A percentile compares a stretch with the other conserved stretches of the same genome.
phyloP scores from a whole-genome alignment of 2,329 filamentous ascomycete genomes.

The Aspergillus sp. region DNA sequence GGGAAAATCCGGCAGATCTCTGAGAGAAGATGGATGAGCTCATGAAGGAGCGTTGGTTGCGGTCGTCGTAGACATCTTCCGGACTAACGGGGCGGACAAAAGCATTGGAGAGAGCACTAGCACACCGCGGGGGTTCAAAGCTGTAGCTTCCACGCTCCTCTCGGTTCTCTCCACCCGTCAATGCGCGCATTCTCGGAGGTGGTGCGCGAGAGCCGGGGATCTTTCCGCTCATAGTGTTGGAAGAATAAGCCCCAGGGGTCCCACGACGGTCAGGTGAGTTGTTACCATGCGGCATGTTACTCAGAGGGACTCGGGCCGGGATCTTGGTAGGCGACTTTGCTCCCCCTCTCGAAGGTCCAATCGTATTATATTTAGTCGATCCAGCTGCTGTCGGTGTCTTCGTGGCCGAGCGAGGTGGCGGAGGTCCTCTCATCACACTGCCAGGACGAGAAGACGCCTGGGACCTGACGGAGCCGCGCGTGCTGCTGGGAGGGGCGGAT shows the following conservation, averaged over 20 bases:
- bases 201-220: constrained; percentile 58
- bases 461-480: constrained; percentile 21
- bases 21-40: constrained; percentile 42
- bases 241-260: constrained; percentile 40
- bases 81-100: constrained; percentile 62
- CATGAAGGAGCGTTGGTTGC: constrained; percentile 46
- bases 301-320: constrained; percentile 45
- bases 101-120: constrained; percentile 47
- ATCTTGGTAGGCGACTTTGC: constrained; percentile 49
- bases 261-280: constrained; percentile 77
- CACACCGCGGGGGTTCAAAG: constrained; percentile 48
- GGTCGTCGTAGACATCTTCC: constrained; percentile 84
- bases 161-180: constrained; percentile 56
- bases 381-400: constrained; percentile 46
- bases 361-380: constrained; percentile 40
- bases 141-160: constrained; percentile 33
- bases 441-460: constrained; percentile 27
- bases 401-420: constrained; percentile 42
- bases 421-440: constrained; percentile 37
- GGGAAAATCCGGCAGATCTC: constrained; percentile 36
- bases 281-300: constrained; percentile 50
- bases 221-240: constrained; percentile 45
- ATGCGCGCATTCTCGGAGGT: constrained; percentile 88
- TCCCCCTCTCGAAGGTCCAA: constrained; percentile 26
- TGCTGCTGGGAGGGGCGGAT: constrained; percentile 29